Evolutionary conservation across 129 eudicot genomes (phyloP).

Genomic region (Centella asiatica): DNA sequence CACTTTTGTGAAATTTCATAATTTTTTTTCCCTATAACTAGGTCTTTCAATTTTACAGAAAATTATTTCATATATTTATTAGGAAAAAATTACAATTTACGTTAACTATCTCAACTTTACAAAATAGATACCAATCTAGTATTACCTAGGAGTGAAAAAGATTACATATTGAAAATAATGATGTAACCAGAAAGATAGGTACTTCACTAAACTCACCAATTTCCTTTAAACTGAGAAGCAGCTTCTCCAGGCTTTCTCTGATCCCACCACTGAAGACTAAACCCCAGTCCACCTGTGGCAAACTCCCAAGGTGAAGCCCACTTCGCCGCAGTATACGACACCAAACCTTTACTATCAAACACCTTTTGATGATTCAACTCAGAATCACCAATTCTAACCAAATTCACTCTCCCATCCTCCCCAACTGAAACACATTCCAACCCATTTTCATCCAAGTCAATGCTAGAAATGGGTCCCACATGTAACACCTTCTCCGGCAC

Average conservation of each 20-base stretch:
- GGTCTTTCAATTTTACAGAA: no score
- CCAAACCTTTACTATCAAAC: slow-evolving; percentile 69
- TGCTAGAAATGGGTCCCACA: slow-evolving; percentile 38
- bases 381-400: slow-evolving; percentile 40
- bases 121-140: no score
- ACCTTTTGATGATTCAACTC: slow-evolving; percentile 31
- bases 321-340: slow-evolving; percentile 44
- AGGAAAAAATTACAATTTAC: no score
- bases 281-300: slow-evolving; percentile 81
- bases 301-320: slow-evolving; percentile 81
- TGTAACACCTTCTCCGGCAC: slow-evolving; percentile 50
- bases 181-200: neutral
- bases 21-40: no score
- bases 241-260: slow-evolving; percentile 60
- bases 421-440: slow-evolving; percentile 67
- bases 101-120: no score
- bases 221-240: slow-evolving; percentile 60
- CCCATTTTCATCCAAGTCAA: slow-evolving; percentile 63
- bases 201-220: slow-evolving; percentile 35
- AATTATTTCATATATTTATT: no score
- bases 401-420: slow-evolving; percentile 84
- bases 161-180: no score
- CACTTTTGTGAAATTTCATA: no score
- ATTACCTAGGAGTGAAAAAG: no score
- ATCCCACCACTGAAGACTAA: slow-evolving; percentile 93